Percentiles rank a stretch among this genome's conserved stretches.
phyloP scores from a whole-genome alignment of 2,329 filamentous ascomycete species.

The Cladobotryum protrusum region DNA sequence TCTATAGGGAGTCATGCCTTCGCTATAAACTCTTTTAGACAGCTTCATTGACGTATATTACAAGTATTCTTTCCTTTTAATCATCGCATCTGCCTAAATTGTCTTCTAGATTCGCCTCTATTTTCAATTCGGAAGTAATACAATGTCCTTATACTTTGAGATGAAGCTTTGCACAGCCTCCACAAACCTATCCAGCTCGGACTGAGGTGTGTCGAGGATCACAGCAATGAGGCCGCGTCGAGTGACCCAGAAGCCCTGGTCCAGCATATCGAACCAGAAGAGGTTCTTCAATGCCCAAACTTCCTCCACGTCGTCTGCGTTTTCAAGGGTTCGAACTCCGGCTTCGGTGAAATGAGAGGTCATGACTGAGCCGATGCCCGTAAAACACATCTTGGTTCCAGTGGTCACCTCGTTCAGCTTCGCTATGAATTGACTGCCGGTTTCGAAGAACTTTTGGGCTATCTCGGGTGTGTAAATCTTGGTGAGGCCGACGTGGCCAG shows the following conservation, averaged over 20 bases:
- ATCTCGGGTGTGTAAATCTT: constrained; percentile 29
- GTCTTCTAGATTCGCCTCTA: neutral
- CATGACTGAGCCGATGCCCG: constrained; percentile 32
- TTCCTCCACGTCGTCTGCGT: constrained; percentile 26
- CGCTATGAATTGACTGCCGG: constrained; percentile 24
- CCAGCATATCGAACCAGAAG: constrained; percentile 42
- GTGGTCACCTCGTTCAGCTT: constrained; percentile 25
- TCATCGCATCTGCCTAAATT: no score
- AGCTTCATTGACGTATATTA: no score
- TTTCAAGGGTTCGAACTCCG: constrained; percentile 21
- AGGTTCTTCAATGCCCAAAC: constrained; percentile 30
- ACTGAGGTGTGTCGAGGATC: constrained; percentile 31
- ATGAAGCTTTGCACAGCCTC: constrained; percentile 30
- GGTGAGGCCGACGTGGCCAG: constrained; percentile 38
- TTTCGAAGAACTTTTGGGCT: constrained; percentile 24
- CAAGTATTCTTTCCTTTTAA: no score
- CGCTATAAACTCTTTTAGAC: no score
- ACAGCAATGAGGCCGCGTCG: constrained; percentile 36
- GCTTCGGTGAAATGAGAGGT: constrained; percentile 31
- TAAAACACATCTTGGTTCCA: constrained; percentile 33
- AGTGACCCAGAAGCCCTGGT: constrained; percentile 37
- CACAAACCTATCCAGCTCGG: constrained; percentile 37
- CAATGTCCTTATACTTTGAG: constrained; percentile 18
- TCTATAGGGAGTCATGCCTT: no score
- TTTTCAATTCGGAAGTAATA: neutral